A percentile compares a stretch with the other conserved stretches of the same genome.
phyloP scores from a whole-genome alignment of 139 green algal genomes.

The Chlorella sp. region DNA sequence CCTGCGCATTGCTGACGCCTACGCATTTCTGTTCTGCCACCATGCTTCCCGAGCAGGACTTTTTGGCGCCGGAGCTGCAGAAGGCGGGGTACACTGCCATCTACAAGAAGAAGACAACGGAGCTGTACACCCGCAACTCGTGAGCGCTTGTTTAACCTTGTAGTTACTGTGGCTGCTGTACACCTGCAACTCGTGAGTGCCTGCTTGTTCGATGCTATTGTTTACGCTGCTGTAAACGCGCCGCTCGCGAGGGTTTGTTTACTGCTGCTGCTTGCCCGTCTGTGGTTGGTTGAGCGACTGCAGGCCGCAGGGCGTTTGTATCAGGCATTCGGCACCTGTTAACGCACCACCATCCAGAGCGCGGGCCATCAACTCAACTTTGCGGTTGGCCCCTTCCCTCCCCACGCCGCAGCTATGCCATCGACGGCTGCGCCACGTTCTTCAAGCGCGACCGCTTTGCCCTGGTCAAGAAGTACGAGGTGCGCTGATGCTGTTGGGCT shows the following conservation, averaged over 20 bases:
- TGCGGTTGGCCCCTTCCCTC: no score
- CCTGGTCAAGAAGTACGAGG: constrained; percentile 99
- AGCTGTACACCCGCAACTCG: constrained; percentile 83
- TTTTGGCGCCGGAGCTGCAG: constrained; percentile 79
- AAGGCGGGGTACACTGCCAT: constrained; percentile 94
- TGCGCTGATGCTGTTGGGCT: neutral
- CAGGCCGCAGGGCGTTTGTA: no score
- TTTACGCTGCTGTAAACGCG: no score
- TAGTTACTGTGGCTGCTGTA: neutral
- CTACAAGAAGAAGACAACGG: constrained; percentile 99
- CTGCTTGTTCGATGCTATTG: neutral
- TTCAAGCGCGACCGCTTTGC: constrained; percentile 91
- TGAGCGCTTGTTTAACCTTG: constrained; percentile 30
- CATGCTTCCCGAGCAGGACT: constrained; percentile 53
- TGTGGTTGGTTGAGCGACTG: no score
- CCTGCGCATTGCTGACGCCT: no score
- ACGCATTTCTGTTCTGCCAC: no score
- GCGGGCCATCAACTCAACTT: no score
- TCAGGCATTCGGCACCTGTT: no score
- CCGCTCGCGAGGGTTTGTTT: no score
- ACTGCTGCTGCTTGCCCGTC: no score
- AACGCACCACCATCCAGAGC: no score
- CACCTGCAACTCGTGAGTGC: neutral
- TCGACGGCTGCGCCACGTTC: constrained; percentile 99
- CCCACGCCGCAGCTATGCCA: constrained; percentile 78